Percentiles rank a stretch among this genome's conserved stretches.
These are phyloP conservation scores for Panicum miliaceum DNA, from an alignment of 176 grass and related monocot species.

Conservation along the genomic window DNA sequence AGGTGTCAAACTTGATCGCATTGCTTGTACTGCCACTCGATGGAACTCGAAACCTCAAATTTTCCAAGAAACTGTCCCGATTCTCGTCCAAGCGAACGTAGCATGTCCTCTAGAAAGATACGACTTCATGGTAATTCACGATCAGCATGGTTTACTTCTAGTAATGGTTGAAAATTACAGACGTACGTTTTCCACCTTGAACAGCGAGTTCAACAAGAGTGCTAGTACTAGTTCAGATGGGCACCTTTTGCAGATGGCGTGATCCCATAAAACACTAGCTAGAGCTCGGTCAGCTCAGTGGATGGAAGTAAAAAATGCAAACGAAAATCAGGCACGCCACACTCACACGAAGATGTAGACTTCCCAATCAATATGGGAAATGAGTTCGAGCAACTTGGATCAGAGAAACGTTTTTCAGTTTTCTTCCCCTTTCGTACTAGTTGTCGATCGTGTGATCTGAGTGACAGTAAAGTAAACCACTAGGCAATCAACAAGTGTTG, in stretches of 20 bases:
- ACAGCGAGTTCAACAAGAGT: neutral
- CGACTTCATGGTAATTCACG: neutral
- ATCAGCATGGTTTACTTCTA: neutral
- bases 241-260: neutral
- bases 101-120: neutral
- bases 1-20: too few species aligned
- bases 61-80: too few species aligned
- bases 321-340: neutral
- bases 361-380: neutral
- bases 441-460: neutral
- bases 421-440: neutral
- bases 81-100: too few species aligned
- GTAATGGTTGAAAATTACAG: neutral
- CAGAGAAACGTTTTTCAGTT: neutral
- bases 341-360: neutral
- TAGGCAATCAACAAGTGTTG: neutral
- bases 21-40: too few species aligned
- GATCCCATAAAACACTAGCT: conserved; percentile 3
- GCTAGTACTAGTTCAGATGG: neutral
- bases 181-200: neutral
- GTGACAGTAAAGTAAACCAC: neutral
- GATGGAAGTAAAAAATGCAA: conserved; percentile 19
- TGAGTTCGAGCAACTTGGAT: neutral
- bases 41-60: too few species aligned
- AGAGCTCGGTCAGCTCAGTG: neutral